Evolutionary conservation across 1,284 basidiomycete genomes (phyloP), one percentile per base, ranked within the genome.

Genomic region (Trametes pubescens): DNA sequence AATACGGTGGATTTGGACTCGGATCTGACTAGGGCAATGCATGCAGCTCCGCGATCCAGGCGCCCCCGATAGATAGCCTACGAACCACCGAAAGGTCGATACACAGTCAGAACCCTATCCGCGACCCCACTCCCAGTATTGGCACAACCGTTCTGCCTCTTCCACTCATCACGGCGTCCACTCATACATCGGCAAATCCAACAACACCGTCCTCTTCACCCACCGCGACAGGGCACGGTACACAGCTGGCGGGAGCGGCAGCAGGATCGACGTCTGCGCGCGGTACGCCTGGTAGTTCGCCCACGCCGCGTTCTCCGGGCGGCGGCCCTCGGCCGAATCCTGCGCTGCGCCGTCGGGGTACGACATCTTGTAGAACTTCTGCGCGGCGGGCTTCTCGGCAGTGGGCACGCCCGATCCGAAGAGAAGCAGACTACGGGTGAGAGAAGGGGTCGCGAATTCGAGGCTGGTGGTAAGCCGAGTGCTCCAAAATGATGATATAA

Each of bases 391-490:
- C 74, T 91, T 92, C 73, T 92, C 90, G 1, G 89, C 88, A 0
- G 87, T 87, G 0, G 91, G 91, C 18, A 93, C 73, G 2, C 91
- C 91, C 3, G 89, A 90, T 2, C 81, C 85, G 75, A 90, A 91
- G 76, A 89, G 81, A 10, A 91, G 78, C 21, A 92, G 77, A 43
- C 86, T 89, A 66, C 44, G 65, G 43, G 51, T 61, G 57, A 22
- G 47, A 38, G 8, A 26, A 37, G 18, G 71, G 70, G n/a, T n/a
- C n/a, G n/a, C n/a, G n/a, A n/a, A n/a, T n/a, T n/a, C n/a, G n/a
- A n/a, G n/a, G n/a, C n/a, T n/a, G n/a, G n/a, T n/a, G n/a, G n/a
- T n/a, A n/a, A n/a, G n/a, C n/a, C n/a, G n/a, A n/a, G n/a, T n/a
- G n/a, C n/a, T n/a, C n/a, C n/a, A n/a, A n/a, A n/a, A n/a, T n/a